Percentiles rank a stretch among this genome's conserved stretches.
These are phyloP conservation scores for Aspergillus terreus DNA, from an alignment of 2,329 filamentous ascomycete genomes.

Conservation along the genomic window DNA sequence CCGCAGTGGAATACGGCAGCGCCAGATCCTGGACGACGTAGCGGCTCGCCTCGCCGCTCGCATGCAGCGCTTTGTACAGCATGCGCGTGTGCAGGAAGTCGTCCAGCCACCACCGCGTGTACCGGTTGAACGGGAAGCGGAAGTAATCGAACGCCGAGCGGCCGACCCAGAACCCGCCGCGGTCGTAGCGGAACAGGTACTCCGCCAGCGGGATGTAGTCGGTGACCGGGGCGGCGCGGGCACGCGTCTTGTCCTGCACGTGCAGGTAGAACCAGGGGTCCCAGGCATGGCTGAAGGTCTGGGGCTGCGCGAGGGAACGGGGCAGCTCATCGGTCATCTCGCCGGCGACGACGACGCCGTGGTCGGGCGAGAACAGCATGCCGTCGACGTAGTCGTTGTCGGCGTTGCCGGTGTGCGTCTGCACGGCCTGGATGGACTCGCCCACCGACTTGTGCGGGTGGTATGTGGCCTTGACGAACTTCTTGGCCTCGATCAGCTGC, in stretches of 20 bases:
- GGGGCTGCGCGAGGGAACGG: conserved; percentile 4
- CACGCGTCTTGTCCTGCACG: conserved; percentile 32
- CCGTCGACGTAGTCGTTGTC: conserved; percentile 64
- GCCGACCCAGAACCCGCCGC: conserved; percentile 64
- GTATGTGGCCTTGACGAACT: conserved; percentile 61
- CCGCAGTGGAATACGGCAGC: conserved; percentile 51
- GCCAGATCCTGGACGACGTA: conserved; percentile 63
- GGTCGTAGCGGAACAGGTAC: conserved; percentile 51
- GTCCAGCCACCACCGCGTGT: conserved; percentile 58
- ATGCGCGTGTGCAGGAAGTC: conserved; percentile 59
- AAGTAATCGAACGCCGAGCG: conserved; percentile 60
- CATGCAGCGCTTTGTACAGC: conserved; percentile 62
- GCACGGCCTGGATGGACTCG: conserved; percentile 48
- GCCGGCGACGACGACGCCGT: conserved; percentile 60
- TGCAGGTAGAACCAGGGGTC: conserved; percentile 76
- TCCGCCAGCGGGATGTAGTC: conserved; percentile 32
- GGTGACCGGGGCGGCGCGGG: conserved; percentile 5
- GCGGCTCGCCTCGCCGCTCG: conserved; percentile 51
- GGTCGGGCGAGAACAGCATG: conserved; percentile 57
- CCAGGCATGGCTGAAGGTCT: conserved; percentile 52
- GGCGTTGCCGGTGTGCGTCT: conserved; percentile 40
- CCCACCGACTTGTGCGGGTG: conserved; percentile 50
- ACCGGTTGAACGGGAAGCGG: conserved; percentile 55
- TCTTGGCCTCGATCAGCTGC: conserved; percentile 49
- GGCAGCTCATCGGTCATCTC: conserved; percentile 48